Conservation (phyloP, 106 monocot species). For the Hemerocallis citrina region DNA sequence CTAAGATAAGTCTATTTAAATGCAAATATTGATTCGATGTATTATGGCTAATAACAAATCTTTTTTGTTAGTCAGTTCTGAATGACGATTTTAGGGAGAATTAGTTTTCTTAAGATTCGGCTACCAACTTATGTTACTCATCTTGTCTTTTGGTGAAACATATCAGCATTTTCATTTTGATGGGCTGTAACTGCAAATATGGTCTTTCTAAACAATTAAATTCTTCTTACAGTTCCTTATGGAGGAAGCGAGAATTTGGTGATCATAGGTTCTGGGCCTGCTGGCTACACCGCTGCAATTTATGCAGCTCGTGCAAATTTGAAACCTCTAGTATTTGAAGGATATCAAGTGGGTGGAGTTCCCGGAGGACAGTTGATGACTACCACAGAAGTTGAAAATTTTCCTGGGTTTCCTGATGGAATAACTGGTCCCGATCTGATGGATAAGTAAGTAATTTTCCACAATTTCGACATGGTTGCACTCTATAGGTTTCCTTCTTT, state of each 20-base stretch:
- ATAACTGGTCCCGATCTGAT: conserved; percentile 96
- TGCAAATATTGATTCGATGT: too few relatives aligned
- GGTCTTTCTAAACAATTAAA: not conserved
- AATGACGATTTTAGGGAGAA: too few relatives aligned
- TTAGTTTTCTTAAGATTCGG: too few relatives aligned
- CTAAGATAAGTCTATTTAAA: too few relatives aligned
- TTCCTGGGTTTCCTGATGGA: conserved; percentile 94
- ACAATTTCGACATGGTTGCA: not conserved
- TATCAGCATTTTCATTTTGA: not conserved
- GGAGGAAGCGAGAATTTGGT: conserved; percentile 80
- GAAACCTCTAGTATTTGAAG: conserved; percentile 95
- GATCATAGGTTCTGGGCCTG: conserved; percentile 92
- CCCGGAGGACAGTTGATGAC: conserved; percentile 98
- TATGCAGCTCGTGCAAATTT: conserved; percentile 96
- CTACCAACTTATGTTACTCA: too few relatives aligned
- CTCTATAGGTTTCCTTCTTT: not conserved
- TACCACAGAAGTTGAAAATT: conserved; percentile 96
- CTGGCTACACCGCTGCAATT: conserved; percentile 95
- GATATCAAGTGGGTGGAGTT: conserved; percentile 92
- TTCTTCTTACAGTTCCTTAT: conserved; percentile 26
- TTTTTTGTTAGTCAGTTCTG: too few relatives aligned
- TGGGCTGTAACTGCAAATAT: not conserved
- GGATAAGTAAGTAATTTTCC: conserved; percentile 57
- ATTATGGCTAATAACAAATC: too few relatives aligned
- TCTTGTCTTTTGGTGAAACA: too few relatives aligned